phyloP scores from a whole-genome alignment of 208 protist genomes.

The Balamuthia mandrillaris region DNA sequence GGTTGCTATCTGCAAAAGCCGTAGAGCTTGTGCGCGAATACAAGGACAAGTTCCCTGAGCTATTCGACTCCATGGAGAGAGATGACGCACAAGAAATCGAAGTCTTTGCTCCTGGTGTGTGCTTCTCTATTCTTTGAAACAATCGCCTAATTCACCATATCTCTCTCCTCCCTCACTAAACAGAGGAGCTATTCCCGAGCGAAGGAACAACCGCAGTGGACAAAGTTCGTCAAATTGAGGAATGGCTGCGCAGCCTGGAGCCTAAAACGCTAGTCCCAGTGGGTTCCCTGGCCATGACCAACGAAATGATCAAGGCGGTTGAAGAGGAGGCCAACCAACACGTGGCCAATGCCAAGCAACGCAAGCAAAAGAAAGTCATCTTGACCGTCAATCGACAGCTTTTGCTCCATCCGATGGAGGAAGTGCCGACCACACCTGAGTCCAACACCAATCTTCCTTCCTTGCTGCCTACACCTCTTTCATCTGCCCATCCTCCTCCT shows the following conservation, averaged over 20 bases:
- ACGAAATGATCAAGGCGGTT: not conserved
- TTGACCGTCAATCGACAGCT: too few relatives aligned
- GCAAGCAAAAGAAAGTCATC: not conserved
- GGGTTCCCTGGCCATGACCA: slow-evolving; percentile 26
- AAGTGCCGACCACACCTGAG: too few relatives aligned
- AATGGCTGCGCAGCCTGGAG: not conserved
- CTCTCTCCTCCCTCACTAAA: too few relatives aligned
- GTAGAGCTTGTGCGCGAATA: slow-evolving; percentile 18
- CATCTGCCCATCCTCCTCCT: too few relatives aligned
- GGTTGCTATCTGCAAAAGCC: slow-evolving; percentile 8
- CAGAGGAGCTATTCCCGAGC: too few relatives aligned
- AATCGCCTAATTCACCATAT: too few relatives aligned
- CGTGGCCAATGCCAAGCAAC: not conserved
- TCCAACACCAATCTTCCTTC: too few relatives aligned
- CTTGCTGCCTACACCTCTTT: too few relatives aligned
- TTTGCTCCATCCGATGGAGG: too few relatives aligned
- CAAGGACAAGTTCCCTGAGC: slow-evolving; percentile 44
- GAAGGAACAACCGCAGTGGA: not conserved
- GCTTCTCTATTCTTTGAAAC: too few relatives aligned
- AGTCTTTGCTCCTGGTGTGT: slow-evolving; percentile 18
- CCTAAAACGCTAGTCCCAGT: not conserved
- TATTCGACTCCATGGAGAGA: slow-evolving; percentile 7
- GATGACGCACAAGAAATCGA: slow-evolving; percentile 27
- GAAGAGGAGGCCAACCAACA: slow-evolving; percentile 23
- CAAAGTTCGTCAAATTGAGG: not conserved